Conservation (phyloP, 2,329 filamentous ascomycete species). For the Lachnellula subtilissima region DNA sequence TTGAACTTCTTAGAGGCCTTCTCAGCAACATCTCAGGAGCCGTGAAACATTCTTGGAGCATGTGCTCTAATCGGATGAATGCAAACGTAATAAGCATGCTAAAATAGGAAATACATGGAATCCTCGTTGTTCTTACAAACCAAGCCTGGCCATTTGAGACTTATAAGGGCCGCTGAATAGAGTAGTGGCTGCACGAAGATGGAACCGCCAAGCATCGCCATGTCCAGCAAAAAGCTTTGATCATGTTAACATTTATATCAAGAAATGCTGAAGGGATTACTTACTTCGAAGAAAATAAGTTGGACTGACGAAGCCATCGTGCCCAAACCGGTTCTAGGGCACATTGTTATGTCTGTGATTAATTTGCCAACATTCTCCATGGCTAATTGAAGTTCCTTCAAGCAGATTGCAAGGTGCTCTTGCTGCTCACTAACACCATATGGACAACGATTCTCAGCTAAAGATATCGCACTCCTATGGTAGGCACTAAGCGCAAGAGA, state of each 20-base stretch:
- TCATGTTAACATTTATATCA: constrained; percentile 40
- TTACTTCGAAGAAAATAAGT: constrained; percentile 47
- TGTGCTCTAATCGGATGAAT: no score
- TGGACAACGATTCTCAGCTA: constrained; percentile 20
- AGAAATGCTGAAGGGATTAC: constrained; percentile 28
- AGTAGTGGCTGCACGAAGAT: constrained; percentile 23
- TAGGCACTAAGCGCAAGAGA: constrained; percentile 51
- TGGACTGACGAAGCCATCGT: constrained; percentile 49
- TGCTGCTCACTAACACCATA: constrained; percentile 22
- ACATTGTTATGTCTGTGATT: neutral
- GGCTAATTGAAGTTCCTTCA: constrained; percentile 41
- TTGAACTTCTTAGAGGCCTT: no score
- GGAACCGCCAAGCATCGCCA: constrained; percentile 21
- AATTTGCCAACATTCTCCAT: constrained; percentile 29
- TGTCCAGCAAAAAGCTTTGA: constrained; percentile 41
- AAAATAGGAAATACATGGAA: no score
- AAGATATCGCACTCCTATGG: constrained; percentile 34
- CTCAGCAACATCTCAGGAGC: no score
- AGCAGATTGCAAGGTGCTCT: constrained; percentile 26
- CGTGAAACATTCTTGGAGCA: no score
- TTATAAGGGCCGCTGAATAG: constrained; percentile 12
- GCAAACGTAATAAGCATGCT: no score
- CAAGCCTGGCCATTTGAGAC: neutral
- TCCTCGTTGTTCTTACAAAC: constrained; percentile 1
- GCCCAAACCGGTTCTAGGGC: constrained; percentile 22